A percentile compares a stretch with the other conserved stretches of the same genome.
Conservation (phyloP, 257 asterid genomes). For the Gentiana dahurica region DNA sequence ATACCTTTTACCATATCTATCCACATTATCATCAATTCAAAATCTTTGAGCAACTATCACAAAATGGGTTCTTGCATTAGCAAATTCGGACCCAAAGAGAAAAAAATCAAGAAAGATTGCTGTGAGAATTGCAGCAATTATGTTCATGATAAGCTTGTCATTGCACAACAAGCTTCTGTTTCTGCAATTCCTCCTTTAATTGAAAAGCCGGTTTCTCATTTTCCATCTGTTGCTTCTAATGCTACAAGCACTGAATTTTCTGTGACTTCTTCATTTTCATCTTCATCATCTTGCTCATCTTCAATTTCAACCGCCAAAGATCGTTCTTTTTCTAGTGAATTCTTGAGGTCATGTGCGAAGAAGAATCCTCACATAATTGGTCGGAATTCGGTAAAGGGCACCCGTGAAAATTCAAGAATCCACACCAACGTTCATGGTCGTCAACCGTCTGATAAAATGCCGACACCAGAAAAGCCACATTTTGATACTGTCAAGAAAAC, state of each 20-base stretch:
- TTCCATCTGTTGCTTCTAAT: constrained; percentile 31
- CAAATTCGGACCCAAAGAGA: constrained; percentile 53
- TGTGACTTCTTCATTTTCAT: constrained; percentile 13
- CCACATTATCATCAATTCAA: too few species aligned
- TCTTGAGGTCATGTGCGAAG: constrained; percentile 45
- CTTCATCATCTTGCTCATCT: constrained; percentile 24
- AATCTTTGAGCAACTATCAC: too few species aligned
- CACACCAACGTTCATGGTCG: constrained; percentile 4
- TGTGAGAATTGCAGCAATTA: constrained; percentile 6
- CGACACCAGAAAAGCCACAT: constrained; percentile 5
- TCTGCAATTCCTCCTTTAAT: constrained; percentile 14
- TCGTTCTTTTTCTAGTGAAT: constrained; percentile 55
- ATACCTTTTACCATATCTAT: too few species aligned
- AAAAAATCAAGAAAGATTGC: constrained; percentile 13
- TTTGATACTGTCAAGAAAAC: constrained; percentile 8
- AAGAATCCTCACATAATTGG: constrained; percentile 47
- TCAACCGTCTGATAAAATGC: background rate
- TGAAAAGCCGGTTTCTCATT: constrained; percentile 29
- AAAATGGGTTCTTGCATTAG: constrained; percentile 83
- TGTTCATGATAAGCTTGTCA: constrained; percentile 54
- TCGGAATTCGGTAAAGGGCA: constrained; percentile 11
- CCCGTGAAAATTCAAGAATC: background rate
- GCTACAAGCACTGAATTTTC: constrained; percentile 22
- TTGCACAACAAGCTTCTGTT: constrained; percentile 31
- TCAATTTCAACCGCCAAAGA: constrained; percentile 29